Conservation (phyloP, 2,329 filamentous ascomycete species). For the Colletotrichum sp. region DNA sequence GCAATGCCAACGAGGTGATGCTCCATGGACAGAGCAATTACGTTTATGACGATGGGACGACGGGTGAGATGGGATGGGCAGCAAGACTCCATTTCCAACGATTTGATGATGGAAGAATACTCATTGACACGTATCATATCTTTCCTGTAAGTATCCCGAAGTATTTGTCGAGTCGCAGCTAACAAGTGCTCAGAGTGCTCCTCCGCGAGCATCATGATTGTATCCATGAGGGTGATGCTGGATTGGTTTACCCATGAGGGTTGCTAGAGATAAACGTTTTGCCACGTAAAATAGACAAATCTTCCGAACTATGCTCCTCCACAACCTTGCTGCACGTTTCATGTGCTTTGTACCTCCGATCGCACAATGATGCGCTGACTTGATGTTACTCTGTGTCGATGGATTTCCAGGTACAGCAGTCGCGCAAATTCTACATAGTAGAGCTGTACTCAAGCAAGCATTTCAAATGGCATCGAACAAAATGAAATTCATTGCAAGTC, state of each 20-base stretch:
- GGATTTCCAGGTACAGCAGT: too few species aligned
- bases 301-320: not conserved
- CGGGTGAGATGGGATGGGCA: not conserved
- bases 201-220: not conserved
- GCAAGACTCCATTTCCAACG: not conserved
- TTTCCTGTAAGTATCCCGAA: not conserved
- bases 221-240: not conserved
- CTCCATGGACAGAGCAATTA: not conserved
- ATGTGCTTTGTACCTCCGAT: not conserved
- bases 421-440: fast-evolving
- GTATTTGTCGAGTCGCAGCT: not conserved
- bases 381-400: not conserved
- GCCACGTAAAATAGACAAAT: not conserved
- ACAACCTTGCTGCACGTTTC: not conserved
- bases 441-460: not conserved
- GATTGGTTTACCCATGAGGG: not conserved
- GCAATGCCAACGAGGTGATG: not conserved
- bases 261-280: not conserved
- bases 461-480: too few species aligned
- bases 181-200: not conserved
- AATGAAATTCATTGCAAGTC: not conserved
- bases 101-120: not conserved
- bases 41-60: not conserved
- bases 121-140: not conserved
- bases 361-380: not conserved